Evolutionary conservation across 108 stramenopile genomes (phyloP), one percentile per base, ranked within the genome.

Genomic region (Nitzschia sp.): DNA sequence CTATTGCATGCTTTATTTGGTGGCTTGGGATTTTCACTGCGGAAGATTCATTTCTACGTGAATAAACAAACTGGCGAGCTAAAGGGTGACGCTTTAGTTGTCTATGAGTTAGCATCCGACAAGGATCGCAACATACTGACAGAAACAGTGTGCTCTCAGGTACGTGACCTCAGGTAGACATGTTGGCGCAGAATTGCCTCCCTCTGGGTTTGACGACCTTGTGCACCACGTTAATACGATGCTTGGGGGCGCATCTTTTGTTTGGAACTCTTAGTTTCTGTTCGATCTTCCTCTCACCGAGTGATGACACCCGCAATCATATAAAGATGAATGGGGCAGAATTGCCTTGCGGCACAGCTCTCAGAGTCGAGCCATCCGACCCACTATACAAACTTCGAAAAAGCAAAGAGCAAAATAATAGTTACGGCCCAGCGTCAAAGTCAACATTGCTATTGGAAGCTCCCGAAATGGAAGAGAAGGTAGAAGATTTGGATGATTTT

Each of bases 31-130:
- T 61, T 44, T 23, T 63, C 60, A 25, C 63, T 93, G 22, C 81
- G 76, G 31, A 81, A 84, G 38, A 71, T 90, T 1, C 87, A 89
- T 46, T 78, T 90, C 59, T 93, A 93, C 62, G 26, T 79, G 8
- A 27, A 85, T 57, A 83, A 82, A 57, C 45, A n/a, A 36, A 77
- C 81, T 9, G 86, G 87, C 2, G 60, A 75, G 30, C 53, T 72
- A 3, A 93, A 93, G 71, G 88, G 88, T 16, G 91, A 93, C 77
- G 91, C 85, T 23, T 69, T 93, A 31, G 67, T 93, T 36, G 75
- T 90, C 13, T 93, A 84, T 71, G 79, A 85, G 17, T 27, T 61
- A 22, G 13, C 48, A 33, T n/a, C 28, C 34, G 27, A 45, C 29
- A 50, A 57, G 33, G 35, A 23, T 55, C 50, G 36, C 5, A 61